A percentile compares a stretch with the other conserved stretches of the same genome.
Evolutionary conservation across 2,329 filamentous ascomycete species (phyloP).

Genomic region (Hymenotorrendiella dingleyae): DNA sequence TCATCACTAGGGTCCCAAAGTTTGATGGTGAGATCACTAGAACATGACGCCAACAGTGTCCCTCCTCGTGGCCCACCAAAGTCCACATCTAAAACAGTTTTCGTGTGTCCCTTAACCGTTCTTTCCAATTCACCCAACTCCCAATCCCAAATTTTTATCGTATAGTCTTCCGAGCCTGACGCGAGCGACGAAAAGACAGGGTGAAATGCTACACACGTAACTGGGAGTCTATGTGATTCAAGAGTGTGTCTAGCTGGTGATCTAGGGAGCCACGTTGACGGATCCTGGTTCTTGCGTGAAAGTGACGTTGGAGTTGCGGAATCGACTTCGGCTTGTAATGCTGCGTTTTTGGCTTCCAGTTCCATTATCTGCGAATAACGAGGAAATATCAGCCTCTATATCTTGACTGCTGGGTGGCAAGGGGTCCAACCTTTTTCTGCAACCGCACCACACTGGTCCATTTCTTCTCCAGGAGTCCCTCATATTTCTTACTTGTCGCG

Average conservation of each 20-base stretch:
- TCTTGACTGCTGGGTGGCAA: background rate
- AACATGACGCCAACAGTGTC: constrained; percentile 63
- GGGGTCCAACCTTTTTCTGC: constrained; percentile 75
- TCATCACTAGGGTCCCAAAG: constrained; percentile 89
- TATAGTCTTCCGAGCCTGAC: constrained; percentile 85
- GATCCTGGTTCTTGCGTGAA: constrained; percentile 75
- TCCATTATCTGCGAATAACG: constrained; percentile 77
- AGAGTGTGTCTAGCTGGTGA: constrained; percentile 75
- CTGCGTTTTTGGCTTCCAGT: constrained; percentile 67
- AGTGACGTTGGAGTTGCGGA: constrained; percentile 71
- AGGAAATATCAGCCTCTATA: constrained; percentile 11
- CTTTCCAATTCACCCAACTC: constrained; percentile 85
- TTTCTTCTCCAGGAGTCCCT: constrained; percentile 92
- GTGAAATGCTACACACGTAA: constrained; percentile 89
- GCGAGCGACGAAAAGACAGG: constrained; percentile 86
- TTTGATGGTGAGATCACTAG: constrained; percentile 87
- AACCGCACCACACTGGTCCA: constrained; percentile 93
- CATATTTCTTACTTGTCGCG: constrained; percentile 85
- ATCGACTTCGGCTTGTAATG: constrained; percentile 78
- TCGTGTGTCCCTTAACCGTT: constrained; percentile 89
- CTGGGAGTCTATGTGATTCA: constrained; percentile 72
- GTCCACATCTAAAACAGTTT: constrained; percentile 80
- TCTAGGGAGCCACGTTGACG: constrained; percentile 78
- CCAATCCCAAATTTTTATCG: constrained; percentile 98
- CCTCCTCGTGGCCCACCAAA: constrained; percentile 80